Percentiles rank a stretch among this genome's conserved stretches.
phyloP scores from a whole-genome alignment of 176 grass and related monocot genomes.

The Triticum timopheevii region DNA sequence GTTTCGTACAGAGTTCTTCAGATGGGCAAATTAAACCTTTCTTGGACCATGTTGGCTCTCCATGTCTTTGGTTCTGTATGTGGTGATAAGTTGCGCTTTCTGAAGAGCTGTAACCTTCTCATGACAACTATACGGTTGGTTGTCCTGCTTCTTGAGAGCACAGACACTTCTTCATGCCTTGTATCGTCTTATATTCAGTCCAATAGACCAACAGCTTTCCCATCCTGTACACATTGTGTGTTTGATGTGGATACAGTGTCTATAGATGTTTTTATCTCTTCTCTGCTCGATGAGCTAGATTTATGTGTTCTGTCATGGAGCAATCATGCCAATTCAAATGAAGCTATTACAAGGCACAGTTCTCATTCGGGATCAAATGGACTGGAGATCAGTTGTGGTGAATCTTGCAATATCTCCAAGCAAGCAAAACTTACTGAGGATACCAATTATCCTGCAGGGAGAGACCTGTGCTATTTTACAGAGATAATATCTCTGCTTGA shows the following conservation, averaged over 20 bases:
- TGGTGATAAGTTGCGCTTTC: slow-evolving; percentile 60
- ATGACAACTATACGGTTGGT: slow-evolving; percentile 53
- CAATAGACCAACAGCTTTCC: slow-evolving; percentile 41
- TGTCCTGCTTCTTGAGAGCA: slow-evolving; percentile 58
- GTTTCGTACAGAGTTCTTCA: slow-evolving; percentile 79
- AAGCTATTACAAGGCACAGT: slow-evolving; percentile 23
- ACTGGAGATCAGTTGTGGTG: slow-evolving; percentile 43
- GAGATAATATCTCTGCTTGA: slow-evolving; percentile 87
- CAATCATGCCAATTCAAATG: slow-evolving; percentile 25
- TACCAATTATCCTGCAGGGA: slow-evolving; percentile 29
- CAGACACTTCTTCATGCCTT: slow-evolving; percentile 28
- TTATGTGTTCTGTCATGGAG: slow-evolving; percentile 47
- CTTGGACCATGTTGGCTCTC: slow-evolving; percentile 56
- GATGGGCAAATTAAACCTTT: slow-evolving; percentile 56
- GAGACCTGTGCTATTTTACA: slow-evolving; percentile 56
- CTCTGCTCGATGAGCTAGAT: slow-evolving; percentile 62
- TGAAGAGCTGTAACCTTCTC: slow-evolving; percentile 49
- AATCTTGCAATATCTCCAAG: slow-evolving; percentile 57
- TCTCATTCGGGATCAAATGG: slow-evolving; percentile 31
- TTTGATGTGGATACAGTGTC: slow-evolving; percentile 49
- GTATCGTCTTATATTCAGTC: slow-evolving; percentile 33
- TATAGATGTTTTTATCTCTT: slow-evolving; percentile 53
- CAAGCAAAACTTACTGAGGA: slow-evolving; percentile 36
- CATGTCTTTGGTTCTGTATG: slow-evolving; percentile 75
- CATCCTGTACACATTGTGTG: slow-evolving; percentile 63